Evolutionary conservation across 441 rosid species (phyloP), one percentile per base, ranked within the genome.

Genomic region (Breynia disticha): DNA sequence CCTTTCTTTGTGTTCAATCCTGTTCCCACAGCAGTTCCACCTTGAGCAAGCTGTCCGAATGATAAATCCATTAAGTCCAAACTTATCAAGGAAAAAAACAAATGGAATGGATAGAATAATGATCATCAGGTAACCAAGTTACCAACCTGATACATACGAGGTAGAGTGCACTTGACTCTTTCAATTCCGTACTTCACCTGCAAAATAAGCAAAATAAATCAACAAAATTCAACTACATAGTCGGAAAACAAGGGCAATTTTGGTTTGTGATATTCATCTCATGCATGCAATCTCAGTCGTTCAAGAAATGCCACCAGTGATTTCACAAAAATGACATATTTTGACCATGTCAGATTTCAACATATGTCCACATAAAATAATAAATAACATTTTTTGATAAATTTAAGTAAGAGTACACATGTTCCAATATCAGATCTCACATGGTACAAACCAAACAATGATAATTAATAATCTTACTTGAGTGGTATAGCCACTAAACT

Each of bases 21-120:
- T 19, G 98, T 91, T 44, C 98, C 98, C 37, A 91, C 97, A 48
- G 98, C 98, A 66, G 98, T 91, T 63, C 97, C 97, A 61, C 98
- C 98, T 72, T 91, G 97, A 66, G 98, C 98, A 70, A 91, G 94
- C 98, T 91, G 82, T 68, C 48, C 64, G 71, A 73, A 70, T 42
- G 57, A 63, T 21, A 53, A 45, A 22, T 60, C 47, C 19, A 42
- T 54, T 51, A 0, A 11, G n/a, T 41, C 44, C 10, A 41, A 41
- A 41, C 13, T 11, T 7, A 9, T 28, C 8, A 41, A 11, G 44
- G 0, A 41, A 41, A 41, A 41, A 41, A 41, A 41, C 15, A 41
- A 41, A 41, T 2, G 41, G 41, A 37, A n/a, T 28, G 44, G 44
- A 7, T 3, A 41, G 44, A 41, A 41, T 11, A 41, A 39, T 37